Percentiles rank a stretch among this genome's conserved stretches.
phyloP scores from a whole-genome alignment of 768 basidiomycete species.

The Daedalea quercina region DNA sequence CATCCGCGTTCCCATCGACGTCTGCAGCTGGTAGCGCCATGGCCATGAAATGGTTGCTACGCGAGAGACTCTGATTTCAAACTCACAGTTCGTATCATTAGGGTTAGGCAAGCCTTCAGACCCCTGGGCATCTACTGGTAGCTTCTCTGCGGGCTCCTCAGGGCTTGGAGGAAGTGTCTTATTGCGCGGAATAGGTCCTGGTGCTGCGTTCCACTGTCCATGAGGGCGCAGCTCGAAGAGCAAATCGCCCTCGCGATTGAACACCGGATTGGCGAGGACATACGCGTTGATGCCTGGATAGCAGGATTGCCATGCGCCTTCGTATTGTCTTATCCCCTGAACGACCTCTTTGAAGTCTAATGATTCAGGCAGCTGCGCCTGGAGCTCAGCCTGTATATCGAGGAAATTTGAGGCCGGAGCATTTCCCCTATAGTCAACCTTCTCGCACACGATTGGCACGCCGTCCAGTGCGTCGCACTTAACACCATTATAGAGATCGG shows the following conservation, averaged over 20 bases:
- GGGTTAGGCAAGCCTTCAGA: too few species aligned
- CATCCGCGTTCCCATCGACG: too few species aligned
- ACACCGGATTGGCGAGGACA: constrained; percentile 23
- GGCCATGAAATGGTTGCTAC: too few species aligned
- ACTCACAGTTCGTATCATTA: too few species aligned
- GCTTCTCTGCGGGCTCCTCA: too few species aligned
- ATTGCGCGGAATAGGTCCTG: background rate
- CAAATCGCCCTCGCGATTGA: constrained; percentile 25
- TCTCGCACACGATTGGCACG: constrained; percentile 10
- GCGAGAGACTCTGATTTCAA: too few species aligned
- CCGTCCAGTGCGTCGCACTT: constrained; percentile 13
- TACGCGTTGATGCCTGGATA: constrained; percentile 19
- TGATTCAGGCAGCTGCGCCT: constrained; percentile 14
- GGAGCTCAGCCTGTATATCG: constrained; percentile 15
- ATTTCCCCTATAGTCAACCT: constrained; percentile 7
- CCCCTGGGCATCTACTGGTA: too few species aligned
- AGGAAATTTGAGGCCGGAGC: constrained; percentile 5
- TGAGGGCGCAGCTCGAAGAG: constrained; percentile 22
- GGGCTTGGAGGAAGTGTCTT: background rate
- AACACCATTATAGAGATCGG: constrained; percentile 13
- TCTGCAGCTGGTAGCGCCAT: too few species aligned
- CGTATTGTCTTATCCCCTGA: constrained; percentile 18
- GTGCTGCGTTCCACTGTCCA: background rate
- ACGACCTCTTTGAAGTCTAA: constrained; percentile 20
- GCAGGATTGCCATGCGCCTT: constrained; percentile 21